phyloP scores from a whole-genome alignment of 202 grass and related monocot genomes.

The Eragrostis tef region DNA sequence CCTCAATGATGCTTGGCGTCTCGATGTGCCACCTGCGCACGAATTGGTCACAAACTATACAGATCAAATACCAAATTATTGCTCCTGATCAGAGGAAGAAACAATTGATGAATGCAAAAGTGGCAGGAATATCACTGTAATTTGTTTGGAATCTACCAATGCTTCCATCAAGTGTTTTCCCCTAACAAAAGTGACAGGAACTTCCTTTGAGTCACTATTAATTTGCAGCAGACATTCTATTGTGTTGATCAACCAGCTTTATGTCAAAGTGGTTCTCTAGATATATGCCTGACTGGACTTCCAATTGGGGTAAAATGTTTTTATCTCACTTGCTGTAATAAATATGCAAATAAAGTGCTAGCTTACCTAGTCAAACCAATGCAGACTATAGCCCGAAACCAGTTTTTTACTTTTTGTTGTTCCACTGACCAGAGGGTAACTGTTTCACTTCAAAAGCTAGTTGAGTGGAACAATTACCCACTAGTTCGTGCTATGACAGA shows the following conservation, averaged over 20 bases:
- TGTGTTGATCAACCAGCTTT: background rate
- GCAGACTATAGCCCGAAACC: too few relatives aligned
- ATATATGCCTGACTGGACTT: background rate
- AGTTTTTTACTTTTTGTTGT: too few relatives aligned
- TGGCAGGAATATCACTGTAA: background rate
- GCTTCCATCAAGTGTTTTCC: too few relatives aligned
- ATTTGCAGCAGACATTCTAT: constrained; percentile 4
- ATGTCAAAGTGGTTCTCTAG: constrained; percentile 32
- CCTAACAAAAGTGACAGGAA: background rate
- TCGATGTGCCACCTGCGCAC: constrained; percentile 61
- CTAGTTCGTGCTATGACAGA: background rate
- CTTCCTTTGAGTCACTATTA: background rate
- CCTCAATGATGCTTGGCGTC: constrained; percentile 74
- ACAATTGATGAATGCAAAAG: background rate
- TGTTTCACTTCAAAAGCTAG: background rate
- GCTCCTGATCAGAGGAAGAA: background rate
- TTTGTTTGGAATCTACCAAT: background rate
- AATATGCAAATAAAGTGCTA: too few relatives aligned
- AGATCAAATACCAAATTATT: background rate
- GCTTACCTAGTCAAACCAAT: too few relatives aligned
- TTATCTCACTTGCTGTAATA: background rate
- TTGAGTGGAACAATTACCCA: background rate
- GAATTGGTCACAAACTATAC: background rate
- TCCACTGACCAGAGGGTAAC: background rate
- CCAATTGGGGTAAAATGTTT: background rate